Conservation (phyloP, 2,329 filamentous ascomycete genomes). For the Nigrospora osmanthi region DNA sequence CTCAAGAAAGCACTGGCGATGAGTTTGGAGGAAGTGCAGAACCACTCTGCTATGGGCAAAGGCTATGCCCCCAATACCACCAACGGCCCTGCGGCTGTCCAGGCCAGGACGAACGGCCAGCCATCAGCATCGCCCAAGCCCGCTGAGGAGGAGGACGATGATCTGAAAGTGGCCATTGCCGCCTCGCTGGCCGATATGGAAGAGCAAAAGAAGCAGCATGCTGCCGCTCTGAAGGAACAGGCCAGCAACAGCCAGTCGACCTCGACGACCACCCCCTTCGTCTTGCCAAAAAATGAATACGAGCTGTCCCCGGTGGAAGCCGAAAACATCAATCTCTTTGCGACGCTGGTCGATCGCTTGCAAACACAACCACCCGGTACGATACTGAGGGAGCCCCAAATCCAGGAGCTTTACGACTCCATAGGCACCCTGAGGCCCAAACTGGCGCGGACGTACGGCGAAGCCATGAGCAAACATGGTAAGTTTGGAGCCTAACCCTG, state of each 20-base stretch:
- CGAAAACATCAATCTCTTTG: constrained; percentile 94
- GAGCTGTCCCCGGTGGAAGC: constrained; percentile 90
- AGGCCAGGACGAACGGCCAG: constrained; percentile 27
- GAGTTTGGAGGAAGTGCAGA: constrained; percentile 90
- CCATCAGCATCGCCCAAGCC: constrained; percentile 26
- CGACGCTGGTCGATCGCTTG: constrained; percentile 86
- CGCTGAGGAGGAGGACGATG: constrained; percentile 82
- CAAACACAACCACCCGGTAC: constrained; percentile 94
- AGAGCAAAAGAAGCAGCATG: constrained; percentile 89
- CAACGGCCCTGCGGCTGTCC: constrained; percentile 21
- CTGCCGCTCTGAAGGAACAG: constrained; percentile 75
- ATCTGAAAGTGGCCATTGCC: constrained; percentile 89
- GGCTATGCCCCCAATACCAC: constrained; percentile 60
- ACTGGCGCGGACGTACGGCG: constrained; percentile 88
- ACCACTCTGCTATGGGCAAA: constrained; percentile 42
- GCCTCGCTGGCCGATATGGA: constrained; percentile 96
- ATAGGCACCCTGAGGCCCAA: constrained; percentile 92
- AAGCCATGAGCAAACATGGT: constrained; percentile 99
- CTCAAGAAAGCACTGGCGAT: constrained; percentile 89
- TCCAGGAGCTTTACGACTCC: constrained; percentile 95
- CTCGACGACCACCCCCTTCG: constrained; percentile 41
- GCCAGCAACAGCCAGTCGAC: constrained; percentile 45
- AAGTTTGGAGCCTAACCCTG: constrained; percentile 21
- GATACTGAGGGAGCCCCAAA: constrained; percentile 92
- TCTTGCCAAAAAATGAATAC: constrained; percentile 80